A percentile compares a stretch with the other conserved stretches of the same genome.
Conservation (phyloP, 768 basidiomycete species). For the Lactifluus echinatus region DNA sequence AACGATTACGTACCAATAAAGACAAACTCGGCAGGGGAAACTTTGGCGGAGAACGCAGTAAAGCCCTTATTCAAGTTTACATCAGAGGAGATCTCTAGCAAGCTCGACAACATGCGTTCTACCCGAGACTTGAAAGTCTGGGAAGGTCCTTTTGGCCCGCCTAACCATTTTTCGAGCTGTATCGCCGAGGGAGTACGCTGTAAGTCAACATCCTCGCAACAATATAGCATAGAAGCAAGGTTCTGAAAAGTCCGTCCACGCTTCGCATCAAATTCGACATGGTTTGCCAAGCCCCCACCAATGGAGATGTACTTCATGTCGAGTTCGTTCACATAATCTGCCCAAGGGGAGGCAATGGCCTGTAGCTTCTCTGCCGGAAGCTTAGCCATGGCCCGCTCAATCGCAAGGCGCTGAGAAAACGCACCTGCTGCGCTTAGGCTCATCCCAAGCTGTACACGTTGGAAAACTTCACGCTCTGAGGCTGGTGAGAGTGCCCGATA, state of each 20-base stretch:
- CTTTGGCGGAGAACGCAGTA: conserved; percentile 40
- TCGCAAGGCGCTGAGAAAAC: conserved; percentile 2
- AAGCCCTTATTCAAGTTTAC: conserved; percentile 27
- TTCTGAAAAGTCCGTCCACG: conserved; percentile 74
- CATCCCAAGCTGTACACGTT: conserved; percentile 76
- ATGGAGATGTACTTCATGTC: conserved; percentile 47
- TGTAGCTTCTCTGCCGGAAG: conserved; percentile 58
- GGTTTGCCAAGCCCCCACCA: conserved; percentile 48
- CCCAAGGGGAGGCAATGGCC: conserved; percentile 65
- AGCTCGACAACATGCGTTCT: conserved; percentile 41
- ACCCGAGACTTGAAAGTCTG: conserved; percentile 46
- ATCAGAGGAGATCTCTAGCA: conserved; percentile 45
- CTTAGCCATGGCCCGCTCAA: not conserved
- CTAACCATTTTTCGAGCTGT: conserved; percentile 46
- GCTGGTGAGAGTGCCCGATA: conserved; percentile 47
- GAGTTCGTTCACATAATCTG: conserved; percentile 55
- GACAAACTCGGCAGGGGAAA: conserved; percentile 72
- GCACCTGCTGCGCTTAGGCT: conserved; percentile 63
- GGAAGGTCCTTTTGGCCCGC: conserved; percentile 31
- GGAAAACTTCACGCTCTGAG: conserved; percentile 71
- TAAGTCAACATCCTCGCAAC: conserved; percentile 47
- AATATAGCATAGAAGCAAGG: conserved; percentile 60
- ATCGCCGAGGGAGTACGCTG: conserved; percentile 37
- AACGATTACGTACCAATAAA: conserved; percentile 53
- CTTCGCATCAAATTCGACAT: conserved; percentile 54